phyloP scores from a whole-genome alignment of 192 early-diverging fungal genomes.

The Fimicolochytrium jonesii region DNA sequence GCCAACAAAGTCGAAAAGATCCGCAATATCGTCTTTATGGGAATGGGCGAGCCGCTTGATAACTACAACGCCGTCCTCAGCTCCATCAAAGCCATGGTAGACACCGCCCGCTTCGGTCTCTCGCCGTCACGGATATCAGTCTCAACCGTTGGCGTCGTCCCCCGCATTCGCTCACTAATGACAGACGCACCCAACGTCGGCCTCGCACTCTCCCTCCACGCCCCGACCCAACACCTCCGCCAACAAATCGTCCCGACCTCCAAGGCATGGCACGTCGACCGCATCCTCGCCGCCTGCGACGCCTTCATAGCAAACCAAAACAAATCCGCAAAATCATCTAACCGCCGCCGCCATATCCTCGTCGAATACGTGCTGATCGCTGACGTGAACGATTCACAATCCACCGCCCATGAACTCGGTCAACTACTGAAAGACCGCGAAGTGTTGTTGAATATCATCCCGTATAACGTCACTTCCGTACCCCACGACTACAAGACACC shows the following conservation, averaged over 20 bases:
- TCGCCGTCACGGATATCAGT: slow-evolving; percentile 44
- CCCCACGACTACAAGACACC: slow-evolving; percentile 48
- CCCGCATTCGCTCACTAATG: slow-evolving; percentile 40
- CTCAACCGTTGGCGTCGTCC: slow-evolving; percentile 56
- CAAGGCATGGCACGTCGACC: slow-evolving; percentile 45
- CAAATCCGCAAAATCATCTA: slow-evolving; percentile 8
- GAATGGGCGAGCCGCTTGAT: slow-evolving; percentile 59
- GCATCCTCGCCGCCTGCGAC: slow-evolving; percentile 42
- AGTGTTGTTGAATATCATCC: slow-evolving; percentile 53
- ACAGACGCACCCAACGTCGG: slow-evolving; percentile 46
- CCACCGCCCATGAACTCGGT: slow-evolving; percentile 45
- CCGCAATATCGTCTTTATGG: slow-evolving; percentile 41
- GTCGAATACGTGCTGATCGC: slow-evolving; percentile 53
- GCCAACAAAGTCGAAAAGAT: slow-evolving; percentile 49
- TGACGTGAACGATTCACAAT: slow-evolving; percentile 43
- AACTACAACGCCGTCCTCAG: slow-evolving; percentile 46
- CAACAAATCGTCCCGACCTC: slow-evolving; percentile 51
- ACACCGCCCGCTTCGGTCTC: slow-evolving; percentile 41
- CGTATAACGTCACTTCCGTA: slow-evolving; percentile 51
- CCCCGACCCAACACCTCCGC: slow-evolving; percentile 47
- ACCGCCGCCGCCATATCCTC: slow-evolving; percentile 37
- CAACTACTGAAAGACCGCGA: slow-evolving; percentile 35
- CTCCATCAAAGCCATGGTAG: slow-evolving; percentile 45
- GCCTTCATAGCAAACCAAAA: slow-evolving; percentile 52
- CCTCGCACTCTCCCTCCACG: slow-evolving; percentile 53